phyloP scores from a whole-genome alignment of 257 asterid genomes.

The Osmanthus fragrans region DNA sequence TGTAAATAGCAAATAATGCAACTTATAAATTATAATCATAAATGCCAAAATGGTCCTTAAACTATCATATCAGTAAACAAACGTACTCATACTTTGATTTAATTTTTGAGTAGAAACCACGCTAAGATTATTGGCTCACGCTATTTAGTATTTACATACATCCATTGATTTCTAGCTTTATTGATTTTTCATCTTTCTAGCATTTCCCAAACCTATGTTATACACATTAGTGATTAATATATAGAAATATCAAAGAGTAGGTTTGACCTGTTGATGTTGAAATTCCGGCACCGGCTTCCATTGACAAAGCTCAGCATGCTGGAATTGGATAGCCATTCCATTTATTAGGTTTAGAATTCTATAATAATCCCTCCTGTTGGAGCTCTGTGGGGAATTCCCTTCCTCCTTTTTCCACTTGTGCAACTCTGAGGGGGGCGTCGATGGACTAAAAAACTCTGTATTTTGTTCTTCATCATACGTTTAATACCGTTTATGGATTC shows the following conservation, averaged over 20 bases:
- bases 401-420: constrained; percentile 34
- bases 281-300: constrained; percentile 48
- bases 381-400: constrained; percentile 41
- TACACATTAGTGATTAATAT: constrained; percentile 2
- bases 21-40: too few species aligned
- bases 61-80: neutral
- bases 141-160: neutral
- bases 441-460: constrained; percentile 34
- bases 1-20: too few species aligned
- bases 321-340: neutral
- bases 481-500: constrained; percentile 5
- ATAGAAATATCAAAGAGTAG: constrained; percentile 1
- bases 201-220: neutral
- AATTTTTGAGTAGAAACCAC: neutral
- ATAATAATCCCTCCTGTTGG: constrained; percentile 37
- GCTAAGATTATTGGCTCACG: neutral
- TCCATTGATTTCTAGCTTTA: neutral
- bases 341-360: constrained; percentile 20
- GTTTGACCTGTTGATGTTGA: constrained; percentile 11
- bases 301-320: constrained; percentile 41
- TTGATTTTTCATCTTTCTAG: neutral
- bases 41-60: neutral
- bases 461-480: constrained; percentile 5
- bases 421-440: constrained; percentile 40
- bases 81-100: neutral